Evolutionary conservation across 768 basidiomycete genomes (phyloP), one percentile per base, ranked within the genome.

Genomic region (Termitomyces sp.): DNA sequence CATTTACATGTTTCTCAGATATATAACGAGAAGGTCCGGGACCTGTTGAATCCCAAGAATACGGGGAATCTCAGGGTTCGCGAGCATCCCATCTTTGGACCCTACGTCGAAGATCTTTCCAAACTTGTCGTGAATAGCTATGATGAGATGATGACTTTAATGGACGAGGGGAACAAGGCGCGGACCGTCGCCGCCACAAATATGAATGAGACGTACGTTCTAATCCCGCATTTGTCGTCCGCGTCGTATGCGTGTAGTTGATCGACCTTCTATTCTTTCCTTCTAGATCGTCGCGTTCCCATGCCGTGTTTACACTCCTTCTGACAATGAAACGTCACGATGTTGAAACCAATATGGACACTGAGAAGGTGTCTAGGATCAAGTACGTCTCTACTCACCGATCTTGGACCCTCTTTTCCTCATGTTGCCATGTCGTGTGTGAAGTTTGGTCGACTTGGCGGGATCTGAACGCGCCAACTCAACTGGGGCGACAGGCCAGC

Each of bases 101-200:
- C 97, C n/a, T 99, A 99, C 71, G 97, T 99, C 54, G 97, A 99
- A 75, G 94, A 96, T 76, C 80, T 99, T 58, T 94, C 93, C 68
- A 93, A 93, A 74, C 84, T 98, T 56, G 88, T 88, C 32, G 97
- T 98, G 48, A 87, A 83, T 69, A 89, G 81, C 71, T 98, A 95
- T 70, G 85, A 91, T 33, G 96, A 97, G 71, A 97, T 99, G 90
- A 96, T 97, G 90, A 93, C 89, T 5, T 88, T 99, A 70, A 98
- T 98, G 96, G 96, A 99, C 77, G 96, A 99, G 72, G 96, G 96
- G 41, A 99, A 98, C 74, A 98, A 98, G 77, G 95, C 97, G 54
- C 81, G 97, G 52, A 98, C 97, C 14, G 96, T 99, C 26, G 97
- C 97, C 23, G 95, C 97, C 28, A 99, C 97, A 23, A 95, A 97